Conservation (phyloP, 805 yeast species). For the Kuraishia capsulata region DNA sequence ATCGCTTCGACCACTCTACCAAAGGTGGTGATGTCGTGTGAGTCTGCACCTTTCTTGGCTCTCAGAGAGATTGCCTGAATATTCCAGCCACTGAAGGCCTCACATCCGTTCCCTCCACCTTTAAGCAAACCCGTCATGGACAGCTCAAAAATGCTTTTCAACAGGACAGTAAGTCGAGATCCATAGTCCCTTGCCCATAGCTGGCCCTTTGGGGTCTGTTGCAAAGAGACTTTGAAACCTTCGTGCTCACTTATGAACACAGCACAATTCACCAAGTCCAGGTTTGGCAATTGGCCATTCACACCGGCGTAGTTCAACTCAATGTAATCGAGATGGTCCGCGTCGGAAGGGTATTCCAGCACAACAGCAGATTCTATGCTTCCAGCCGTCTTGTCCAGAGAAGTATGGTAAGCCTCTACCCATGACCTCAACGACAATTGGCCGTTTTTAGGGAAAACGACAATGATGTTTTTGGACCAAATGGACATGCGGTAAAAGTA, state of each 20-base stretch:
- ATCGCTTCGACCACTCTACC: conserved; percentile 87
- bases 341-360: conserved; percentile 57
- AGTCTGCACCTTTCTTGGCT: conserved; percentile 48
- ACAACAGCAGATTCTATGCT: conserved; percentile 86
- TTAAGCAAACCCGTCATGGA: conserved; percentile 56
- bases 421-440: conserved; percentile 65
- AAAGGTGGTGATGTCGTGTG: conserved; percentile 79
- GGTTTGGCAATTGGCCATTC: conserved; percentile 92
- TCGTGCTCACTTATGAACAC: conserved; percentile 70
- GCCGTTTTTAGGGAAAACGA: conserved; percentile 73
- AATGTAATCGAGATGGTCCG: conserved; percentile 62
- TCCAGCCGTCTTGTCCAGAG: conserved; percentile 84
- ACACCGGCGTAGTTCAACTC: conserved; percentile 80
- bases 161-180: conserved; percentile 48
- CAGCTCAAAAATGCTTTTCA: conserved; percentile 58
- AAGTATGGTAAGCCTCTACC: conserved; percentile 90
- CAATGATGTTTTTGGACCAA: conserved; percentile 90
- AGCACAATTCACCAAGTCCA: conserved; percentile 81
- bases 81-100: conserved; percentile 93
- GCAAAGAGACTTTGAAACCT: conserved; percentile 60
- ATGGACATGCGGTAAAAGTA: conserved; percentile 81
- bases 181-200: conserved; percentile 38
- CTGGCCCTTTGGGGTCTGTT: conserved; percentile 41
- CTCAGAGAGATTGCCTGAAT: conserved; percentile 80
- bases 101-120: conserved; percentile 51